Base-by-base conservation (phyloP, 2,329 filamentous ascomycete species). In the Zymoseptoria passerinii region DNA sequence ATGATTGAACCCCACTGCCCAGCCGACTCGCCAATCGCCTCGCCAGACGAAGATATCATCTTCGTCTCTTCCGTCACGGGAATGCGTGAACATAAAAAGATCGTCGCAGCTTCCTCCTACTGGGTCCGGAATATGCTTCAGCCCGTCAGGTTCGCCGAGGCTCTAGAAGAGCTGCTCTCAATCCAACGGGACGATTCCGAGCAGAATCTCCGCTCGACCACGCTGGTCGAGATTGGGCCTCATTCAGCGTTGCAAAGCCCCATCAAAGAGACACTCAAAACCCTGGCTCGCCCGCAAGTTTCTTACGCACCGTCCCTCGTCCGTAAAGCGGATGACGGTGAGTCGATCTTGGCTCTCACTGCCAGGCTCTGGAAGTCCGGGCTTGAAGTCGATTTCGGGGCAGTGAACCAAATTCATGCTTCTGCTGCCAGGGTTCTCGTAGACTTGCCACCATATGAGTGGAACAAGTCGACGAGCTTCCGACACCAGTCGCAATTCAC, bases 51-150 rank as follows among this genome's bases (percentile, higher is more conserved):
- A 8, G 16, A 51, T 8, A 13, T 27, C 4, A 29, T 16, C 19
- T 29, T 20, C 18, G 20, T 20, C 20, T 51, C 50, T 28, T 20
- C 50, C 4, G 50, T 51, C 50, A 16, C 20, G 8, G 50, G 50
- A 7, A 27, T 6, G 7, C 13, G 16, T 2, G 13, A 9, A 27
- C 10, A 8, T 9, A n/a, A 50, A 50, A 10, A 51, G 13, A 16
- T 13, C 20, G 28, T 27, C 16, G n/a, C 19, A 1, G 50, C 8
- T 3, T 16, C n/a, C 8, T 6, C 6, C 9, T 80, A 80, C 65
- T 80, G 78, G 78, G 65, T 55, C 1, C 67, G 74, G 28, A 80
- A 80, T 62, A 74, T 80, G 73, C 60, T 69, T 1, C 66, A 70
- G 8, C 69, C 77, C 0, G 77, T 80, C 0, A 62, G 74, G 0